Evolutionary conservation across 768 basidiomycete species (phyloP), one percentile per base, ranked within the genome.

Genomic region (Suillus sp.): DNA sequence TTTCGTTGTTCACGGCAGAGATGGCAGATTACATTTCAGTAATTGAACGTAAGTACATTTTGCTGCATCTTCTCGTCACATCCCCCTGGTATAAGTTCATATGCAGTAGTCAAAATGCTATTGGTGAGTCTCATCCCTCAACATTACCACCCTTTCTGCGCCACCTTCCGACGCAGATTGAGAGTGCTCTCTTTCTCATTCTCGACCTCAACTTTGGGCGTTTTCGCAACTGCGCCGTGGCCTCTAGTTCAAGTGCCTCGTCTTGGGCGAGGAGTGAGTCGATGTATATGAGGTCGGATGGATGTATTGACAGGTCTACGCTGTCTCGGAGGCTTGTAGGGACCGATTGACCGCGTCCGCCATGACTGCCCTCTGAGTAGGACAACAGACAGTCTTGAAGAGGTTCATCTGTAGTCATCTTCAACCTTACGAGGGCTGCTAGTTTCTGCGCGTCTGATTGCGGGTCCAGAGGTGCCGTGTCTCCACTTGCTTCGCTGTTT

Each of bases 401-500:
- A 57, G 25, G 56, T 18, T 40, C 22, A 1, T 40, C 25, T 27
- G 25, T 7, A 4, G 3, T 20, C 56, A 57, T 57, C 25, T 25
- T 57, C 11, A 18, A 30, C 11, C 38, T 20, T 11, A 57, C 38
- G 18, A 13, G 25, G 5, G 56, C 38, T 11, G 37, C 38, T 2
- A 57, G 25, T 25, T 10, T 10, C 56, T 57, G 56, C 25, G 56
- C 56, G 10, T 57, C 56, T 30, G 56, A 40, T 57, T 40, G 56
- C 10, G 56, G 18, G 48, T 1, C 30, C 27, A 50, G 27, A 50
- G 16, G 48, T 27, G 48, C 27, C 8, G 27, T 50, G 27, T 50
- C 48, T 50, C 48, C 48, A 27, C 25, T 16, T 4, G 10, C 56
- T 1, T 37, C 13, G 22, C 4, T 27, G 2, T 40, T 20, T 40